A percentile compares a stretch with the other conserved stretches of the same genome.
Evolutionary conservation across 371 early-diverging fungal genomes (phyloP).

Genomic region (Gilbertella persicaria): DNA sequence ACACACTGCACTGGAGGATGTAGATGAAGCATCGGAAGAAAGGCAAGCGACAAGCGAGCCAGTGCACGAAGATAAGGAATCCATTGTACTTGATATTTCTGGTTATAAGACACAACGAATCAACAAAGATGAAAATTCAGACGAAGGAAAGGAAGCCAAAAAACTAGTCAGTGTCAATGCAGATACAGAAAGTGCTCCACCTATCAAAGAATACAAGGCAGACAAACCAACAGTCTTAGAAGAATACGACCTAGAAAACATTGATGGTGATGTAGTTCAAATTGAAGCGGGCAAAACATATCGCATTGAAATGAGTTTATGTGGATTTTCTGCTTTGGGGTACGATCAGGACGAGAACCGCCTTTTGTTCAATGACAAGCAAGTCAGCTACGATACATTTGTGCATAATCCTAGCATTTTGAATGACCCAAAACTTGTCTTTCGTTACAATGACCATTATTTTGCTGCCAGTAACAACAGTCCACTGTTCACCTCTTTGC

Average conservation of each 20-base stretch:
- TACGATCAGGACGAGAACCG: slow-evolving; percentile 49
- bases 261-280: slow-evolving; percentile 9
- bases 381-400: slow-evolving; percentile 63
- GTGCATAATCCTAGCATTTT: slow-evolving; percentile 63
- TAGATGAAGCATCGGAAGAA: neutral
- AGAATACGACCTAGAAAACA: neutral
- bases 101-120: slow-evolving; percentile 52
- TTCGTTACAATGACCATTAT: slow-evolving; percentile 62
- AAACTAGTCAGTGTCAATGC: neutral
- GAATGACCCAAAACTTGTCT: slow-evolving; percentile 65
- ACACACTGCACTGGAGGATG: slow-evolving; percentile 23
- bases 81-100: slow-evolving; percentile 58
- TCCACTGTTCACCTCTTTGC: slow-evolving; percentile 54
- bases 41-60: neutral
- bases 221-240: neutral
- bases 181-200: neutral
- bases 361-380: slow-evolving; percentile 57
- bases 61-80: slow-evolving; percentile 37
- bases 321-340: slow-evolving; percentile 47
- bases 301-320: slow-evolving; percentile 56
- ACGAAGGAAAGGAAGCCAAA: neutral
- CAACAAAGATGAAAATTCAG: neutral
- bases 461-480: slow-evolving; percentile 39
- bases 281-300: slow-evolving; percentile 33
- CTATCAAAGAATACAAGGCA: neutral